phyloP scores from a whole-genome alignment of 768 basidiomycete genomes.

The Boletellus ananiceps region DNA sequence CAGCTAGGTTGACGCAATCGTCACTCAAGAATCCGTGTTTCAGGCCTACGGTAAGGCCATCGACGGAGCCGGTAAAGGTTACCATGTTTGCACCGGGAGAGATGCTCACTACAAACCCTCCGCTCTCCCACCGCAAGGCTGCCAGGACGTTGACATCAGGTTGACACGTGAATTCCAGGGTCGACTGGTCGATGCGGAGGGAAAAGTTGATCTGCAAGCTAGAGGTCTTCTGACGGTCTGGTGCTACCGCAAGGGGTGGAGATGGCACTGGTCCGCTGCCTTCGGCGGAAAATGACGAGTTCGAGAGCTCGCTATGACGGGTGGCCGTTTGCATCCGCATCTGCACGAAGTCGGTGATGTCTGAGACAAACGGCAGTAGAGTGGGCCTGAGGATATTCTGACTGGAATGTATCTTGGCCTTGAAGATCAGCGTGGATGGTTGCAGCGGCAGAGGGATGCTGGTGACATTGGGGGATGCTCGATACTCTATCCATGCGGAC shows the following conservation, averaged over 20 bases:
- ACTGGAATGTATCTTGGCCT: constrained; percentile 85
- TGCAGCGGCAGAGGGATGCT: constrained; percentile 35
- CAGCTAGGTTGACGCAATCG: constrained; percentile 75
- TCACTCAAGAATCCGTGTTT: constrained; percentile 84
- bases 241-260: constrained; percentile 16
- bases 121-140: constrained; percentile 88
- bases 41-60: constrained; percentile 74
- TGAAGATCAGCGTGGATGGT: constrained; percentile 71
- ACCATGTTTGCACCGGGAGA: constrained; percentile 69
- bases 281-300: constrained; percentile 11
- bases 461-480: constrained; percentile 45
- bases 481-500: constrained; percentile 81
- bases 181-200: constrained; percentile 87
- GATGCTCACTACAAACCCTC: constrained; percentile 80
- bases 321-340: constrained; percentile 56
- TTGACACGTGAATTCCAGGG: constrained; percentile 79
- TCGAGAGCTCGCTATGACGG: constrained; percentile 15
- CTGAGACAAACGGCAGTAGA: constrained; percentile 80
- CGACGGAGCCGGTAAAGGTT: constrained; percentile 73
- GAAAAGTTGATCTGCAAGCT: constrained; percentile 78
- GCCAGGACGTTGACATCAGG: constrained; percentile 93
- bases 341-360: constrained; percentile 68
- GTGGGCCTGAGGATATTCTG: constrained; percentile 79
- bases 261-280: constrained; percentile 2
- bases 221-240: constrained; percentile 27